phyloP scores from a whole-genome alignment of 768 basidiomycete genomes.

The Neoboletus brunneissimus region DNA sequence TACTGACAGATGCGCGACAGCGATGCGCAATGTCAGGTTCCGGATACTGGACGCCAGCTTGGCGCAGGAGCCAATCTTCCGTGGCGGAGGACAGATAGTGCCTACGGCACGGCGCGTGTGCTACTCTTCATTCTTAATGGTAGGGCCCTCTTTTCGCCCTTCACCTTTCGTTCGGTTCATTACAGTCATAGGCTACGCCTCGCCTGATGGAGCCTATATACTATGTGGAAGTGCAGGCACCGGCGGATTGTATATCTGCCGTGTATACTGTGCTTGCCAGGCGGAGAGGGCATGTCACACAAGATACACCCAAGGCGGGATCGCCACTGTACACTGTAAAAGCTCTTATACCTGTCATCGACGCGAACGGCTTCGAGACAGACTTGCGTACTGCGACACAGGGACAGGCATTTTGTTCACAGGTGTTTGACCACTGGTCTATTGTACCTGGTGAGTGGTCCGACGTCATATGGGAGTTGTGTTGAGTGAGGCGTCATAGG shows the following conservation, averaged over 20 bases:
- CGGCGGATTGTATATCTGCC: slow-evolving; percentile 97
- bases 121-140: slow-evolving; percentile 99
- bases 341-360: slow-evolving; percentile 96
- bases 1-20: slow-evolving; percentile 39
- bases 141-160: slow-evolving; percentile 38
- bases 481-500: slow-evolving; percentile 43
- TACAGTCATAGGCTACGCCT: slow-evolving; percentile 71
- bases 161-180: background rate
- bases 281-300: slow-evolving; percentile 97
- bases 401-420: slow-evolving; percentile 98
- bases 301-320: slow-evolving; percentile 96
- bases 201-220: slow-evolving; percentile 96
- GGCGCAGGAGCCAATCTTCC: slow-evolving; percentile 94
- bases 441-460: slow-evolving; percentile 83
- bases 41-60: slow-evolving; percentile 88
- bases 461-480: background rate
- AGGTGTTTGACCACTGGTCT: slow-evolving; percentile 98
- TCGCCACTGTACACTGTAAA: slow-evolving; percentile 98
- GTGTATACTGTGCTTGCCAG: slow-evolving; percentile 99
- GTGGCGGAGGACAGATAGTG: slow-evolving; percentile 97
- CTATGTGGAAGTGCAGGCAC: slow-evolving; percentile 99
- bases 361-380: slow-evolving; percentile 98
- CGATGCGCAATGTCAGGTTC: slow-evolving; percentile 99
- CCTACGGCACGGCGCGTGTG: slow-evolving; percentile 98
- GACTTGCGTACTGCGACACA: slow-evolving; percentile 96